Conservation (phyloP, 202 grass and related monocot genomes). For the Carex sylvatica region DNA sequence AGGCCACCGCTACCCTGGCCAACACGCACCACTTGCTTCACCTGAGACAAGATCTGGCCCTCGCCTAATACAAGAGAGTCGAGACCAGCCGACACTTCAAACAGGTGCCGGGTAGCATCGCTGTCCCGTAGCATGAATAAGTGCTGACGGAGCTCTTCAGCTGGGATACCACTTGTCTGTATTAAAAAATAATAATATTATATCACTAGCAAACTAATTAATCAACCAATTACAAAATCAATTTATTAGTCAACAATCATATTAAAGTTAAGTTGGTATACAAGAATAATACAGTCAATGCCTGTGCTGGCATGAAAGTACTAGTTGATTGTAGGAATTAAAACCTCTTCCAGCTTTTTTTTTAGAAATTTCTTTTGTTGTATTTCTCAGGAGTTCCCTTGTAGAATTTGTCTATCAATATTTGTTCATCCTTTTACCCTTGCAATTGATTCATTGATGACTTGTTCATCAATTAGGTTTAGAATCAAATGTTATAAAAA, state of each 20-base stretch:
- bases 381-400: not conserved
- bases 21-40: constrained; percentile 78
- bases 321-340: not conserved
- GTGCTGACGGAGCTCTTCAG: constrained; percentile 68
- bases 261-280: not conserved
- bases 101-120: constrained; percentile 72
- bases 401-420: not conserved
- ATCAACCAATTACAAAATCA: not conserved
- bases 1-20: constrained; percentile 72
- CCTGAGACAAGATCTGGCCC: constrained; percentile 81
- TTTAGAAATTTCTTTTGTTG: not conserved
- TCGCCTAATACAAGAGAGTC: constrained; percentile 84
- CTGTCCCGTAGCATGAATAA: constrained; percentile 77
- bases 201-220: not conserved
- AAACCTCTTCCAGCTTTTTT: not conserved
- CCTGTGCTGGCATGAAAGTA: not conserved
- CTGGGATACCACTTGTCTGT: constrained; percentile 78
- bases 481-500: not conserved
- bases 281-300: not conserved
- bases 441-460: not conserved
- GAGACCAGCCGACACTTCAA: constrained; percentile 77
- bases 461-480: not conserved
- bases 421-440: too few relatives aligned
- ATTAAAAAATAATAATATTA: not conserved
- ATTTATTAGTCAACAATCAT: not conserved